Conservation (phyloP, 345 rosid genomes). For the Chamaenerion angustifolium region DNA sequence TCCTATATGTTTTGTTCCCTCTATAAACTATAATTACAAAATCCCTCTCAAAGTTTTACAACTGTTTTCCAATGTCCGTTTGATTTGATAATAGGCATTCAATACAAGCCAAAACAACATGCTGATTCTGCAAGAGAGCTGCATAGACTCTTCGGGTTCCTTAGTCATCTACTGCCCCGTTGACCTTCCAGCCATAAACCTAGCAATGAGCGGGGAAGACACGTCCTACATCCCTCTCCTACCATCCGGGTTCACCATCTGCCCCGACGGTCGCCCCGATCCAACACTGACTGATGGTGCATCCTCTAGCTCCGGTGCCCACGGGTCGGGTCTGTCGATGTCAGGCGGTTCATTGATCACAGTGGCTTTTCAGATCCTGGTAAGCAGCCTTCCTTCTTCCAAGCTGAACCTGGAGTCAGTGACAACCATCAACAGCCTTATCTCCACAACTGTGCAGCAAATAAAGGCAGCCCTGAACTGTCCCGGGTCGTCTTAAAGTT, state of each 20-base stretch:
- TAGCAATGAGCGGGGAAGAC: slow-evolving; percentile 94
- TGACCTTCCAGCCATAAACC: slow-evolving; percentile 62
- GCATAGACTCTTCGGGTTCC: slow-evolving; percentile 75
- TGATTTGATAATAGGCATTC: slow-evolving; percentile 69
- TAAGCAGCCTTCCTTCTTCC: slow-evolving; percentile 75
- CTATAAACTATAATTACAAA: no score
- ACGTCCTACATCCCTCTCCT: slow-evolving; percentile 70
- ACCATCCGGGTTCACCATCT: slow-evolving; percentile 88
- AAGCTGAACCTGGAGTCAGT: slow-evolving; percentile 92
- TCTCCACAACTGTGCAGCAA: slow-evolving; percentile 77
- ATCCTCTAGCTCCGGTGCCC: slow-evolving; percentile 41
- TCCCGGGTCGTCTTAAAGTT: slow-evolving; percentile 15
- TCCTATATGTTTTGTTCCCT: no score
- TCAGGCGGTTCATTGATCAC: slow-evolving; percentile 46
- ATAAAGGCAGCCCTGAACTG: slow-evolving; percentile 83
- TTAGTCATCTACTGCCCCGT: slow-evolving; percentile 78
- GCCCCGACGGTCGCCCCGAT: slow-evolving; percentile 47
- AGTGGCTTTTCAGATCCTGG: slow-evolving; percentile 86
- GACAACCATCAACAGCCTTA: slow-evolving; percentile 75
- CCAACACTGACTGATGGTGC: slow-evolving; percentile 40
- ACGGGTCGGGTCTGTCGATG: slow-evolving; percentile 6
- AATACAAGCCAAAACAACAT: slow-evolving; percentile 72
- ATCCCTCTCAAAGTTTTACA: no score
- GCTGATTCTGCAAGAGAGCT: slow-evolving; percentile 93
- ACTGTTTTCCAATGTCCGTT: no score